Conservation (phyloP, 225 moss, liverwort and hornwort species). For the Takakia lepidozioides region DNA sequence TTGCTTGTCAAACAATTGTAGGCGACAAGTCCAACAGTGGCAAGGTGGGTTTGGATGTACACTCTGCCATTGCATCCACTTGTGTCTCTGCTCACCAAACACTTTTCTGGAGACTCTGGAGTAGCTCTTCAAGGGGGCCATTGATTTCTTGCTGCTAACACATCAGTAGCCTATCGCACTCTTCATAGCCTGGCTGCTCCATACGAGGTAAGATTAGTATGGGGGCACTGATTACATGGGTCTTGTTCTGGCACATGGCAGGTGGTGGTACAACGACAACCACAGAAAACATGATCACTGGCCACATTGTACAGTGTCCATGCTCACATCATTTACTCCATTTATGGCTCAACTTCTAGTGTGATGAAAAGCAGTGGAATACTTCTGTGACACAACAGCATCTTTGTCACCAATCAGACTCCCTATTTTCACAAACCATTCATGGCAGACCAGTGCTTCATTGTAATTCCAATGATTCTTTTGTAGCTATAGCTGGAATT, state of each 20-base stretch:
- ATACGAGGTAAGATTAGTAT: background rate
- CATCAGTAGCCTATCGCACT: no score
- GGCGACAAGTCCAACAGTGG: conserved; percentile 82
- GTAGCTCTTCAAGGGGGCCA: background rate
- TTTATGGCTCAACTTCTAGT: no score
- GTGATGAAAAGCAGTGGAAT: no score
- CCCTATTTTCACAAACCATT: no score
- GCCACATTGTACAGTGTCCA: background rate
- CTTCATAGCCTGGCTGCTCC: background rate
- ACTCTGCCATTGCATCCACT: background rate
- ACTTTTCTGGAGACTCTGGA: background rate
- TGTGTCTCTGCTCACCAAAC: background rate
- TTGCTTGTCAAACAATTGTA: conserved; percentile 81
- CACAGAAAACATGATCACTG: conserved; percentile 29
- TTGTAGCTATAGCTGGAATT: no score
- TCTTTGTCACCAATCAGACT: no score
- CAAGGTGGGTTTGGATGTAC: conserved; percentile 37
- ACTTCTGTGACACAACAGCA: no score
- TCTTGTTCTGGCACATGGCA: conserved; percentile 17
- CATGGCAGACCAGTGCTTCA: no score
- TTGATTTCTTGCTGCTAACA: background rate
- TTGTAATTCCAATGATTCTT: no score
- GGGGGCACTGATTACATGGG: conserved; percentile 1
- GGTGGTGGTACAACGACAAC: conserved; percentile 78
- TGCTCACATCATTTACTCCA: no score